phyloP scores from a whole-genome alignment of 2,329 filamentous ascomycete species.

The Ophiocordyceps camponoti-leonardi region DNA sequence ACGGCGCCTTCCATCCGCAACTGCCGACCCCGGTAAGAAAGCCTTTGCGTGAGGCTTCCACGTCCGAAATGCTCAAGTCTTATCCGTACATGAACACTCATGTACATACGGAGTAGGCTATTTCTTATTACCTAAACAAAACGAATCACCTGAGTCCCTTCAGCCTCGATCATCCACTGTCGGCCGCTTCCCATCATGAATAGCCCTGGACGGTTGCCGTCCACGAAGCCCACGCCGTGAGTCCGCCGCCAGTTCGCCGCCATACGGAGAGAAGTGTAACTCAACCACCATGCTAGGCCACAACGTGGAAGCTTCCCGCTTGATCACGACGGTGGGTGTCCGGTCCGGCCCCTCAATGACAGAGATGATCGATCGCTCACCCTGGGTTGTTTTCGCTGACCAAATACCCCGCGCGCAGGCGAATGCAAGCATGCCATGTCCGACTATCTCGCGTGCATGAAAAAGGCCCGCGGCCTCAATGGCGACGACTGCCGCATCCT shows the following conservation, averaged over 20 bases:
- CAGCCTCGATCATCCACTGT: neutral
- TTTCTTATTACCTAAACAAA: neutral
- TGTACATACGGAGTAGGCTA: too few species aligned
- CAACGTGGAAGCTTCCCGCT: conserved; percentile 92
- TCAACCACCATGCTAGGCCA: conserved; percentile 38
- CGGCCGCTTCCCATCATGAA: conserved; percentile 47
- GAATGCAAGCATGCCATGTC: conserved; percentile 88
- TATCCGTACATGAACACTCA: neutral
- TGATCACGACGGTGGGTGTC: conserved; percentile 57
- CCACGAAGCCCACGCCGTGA: conserved; percentile 52
- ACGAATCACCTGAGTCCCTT: neutral
- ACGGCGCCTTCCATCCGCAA: neutral
- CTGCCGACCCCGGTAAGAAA: neutral
- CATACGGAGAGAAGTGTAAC: neutral
- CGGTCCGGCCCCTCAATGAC: too few species aligned
- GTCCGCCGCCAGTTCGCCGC: conserved; percentile 14
- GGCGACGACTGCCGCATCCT: conserved; percentile 69
- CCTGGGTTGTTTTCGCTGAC: neutral
- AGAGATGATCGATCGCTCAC: neutral
- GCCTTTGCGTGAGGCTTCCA: neutral
- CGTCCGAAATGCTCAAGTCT: neutral
- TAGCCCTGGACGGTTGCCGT: conserved; percentile 49
- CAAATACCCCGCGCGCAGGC: conserved; percentile 27
- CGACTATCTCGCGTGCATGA: conserved; percentile 74
- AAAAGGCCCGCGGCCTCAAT: conserved; percentile 67